These are phyloP conservation scores for Globisporangium acanthophoron DNA, from an alignment of 352 stramenopile species.

Conservation along the genomic window DNA sequence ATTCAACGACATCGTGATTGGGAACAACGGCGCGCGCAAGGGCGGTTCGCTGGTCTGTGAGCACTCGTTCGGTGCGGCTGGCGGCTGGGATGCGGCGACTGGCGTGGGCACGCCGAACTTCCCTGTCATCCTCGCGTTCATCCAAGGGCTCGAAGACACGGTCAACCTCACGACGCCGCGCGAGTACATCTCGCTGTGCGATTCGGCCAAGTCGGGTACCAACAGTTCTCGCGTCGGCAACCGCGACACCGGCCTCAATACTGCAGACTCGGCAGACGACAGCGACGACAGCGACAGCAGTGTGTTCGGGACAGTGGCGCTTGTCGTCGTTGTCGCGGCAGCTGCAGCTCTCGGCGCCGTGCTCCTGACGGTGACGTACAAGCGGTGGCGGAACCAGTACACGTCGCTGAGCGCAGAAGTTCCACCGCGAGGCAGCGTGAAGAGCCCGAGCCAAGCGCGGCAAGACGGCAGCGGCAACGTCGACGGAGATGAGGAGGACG, in stretches of 20 bases:
- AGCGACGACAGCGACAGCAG: constrained; percentile 13
- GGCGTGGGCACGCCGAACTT: constrained; percentile 87
- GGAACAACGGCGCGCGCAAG: constrained; percentile 72
- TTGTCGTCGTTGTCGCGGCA: constrained; percentile 25
- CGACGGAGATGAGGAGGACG: constrained; percentile 6
- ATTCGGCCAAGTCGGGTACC: neutral
- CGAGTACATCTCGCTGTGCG: constrained; percentile 6
- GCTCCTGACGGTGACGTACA: constrained; percentile 31
- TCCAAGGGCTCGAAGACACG: constrained; percentile 41
- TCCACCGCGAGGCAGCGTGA: neutral
- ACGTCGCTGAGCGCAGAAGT: constrained; percentile 30
- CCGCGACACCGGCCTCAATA: constrained; percentile 3
- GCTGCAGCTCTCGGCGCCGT: constrained; percentile 26
- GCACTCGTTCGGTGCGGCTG: constrained; percentile 75
- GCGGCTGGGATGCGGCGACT: constrained; percentile 86
- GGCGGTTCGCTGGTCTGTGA: constrained; percentile 39
- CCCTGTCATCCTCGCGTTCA: constrained; percentile 47
- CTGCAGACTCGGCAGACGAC: neutral
- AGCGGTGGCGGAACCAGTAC: constrained; percentile 57
- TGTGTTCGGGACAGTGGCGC: constrained; percentile 28
- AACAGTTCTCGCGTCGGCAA: neutral
- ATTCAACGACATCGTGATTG: constrained; percentile 85
- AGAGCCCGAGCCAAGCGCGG: constrained; percentile 17
- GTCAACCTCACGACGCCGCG: constrained; percentile 33
- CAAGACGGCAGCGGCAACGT: constrained; percentile 8